phyloP scores from a whole-genome alignment of 345 rosid genomes.

The Trapa bicornis region DNA sequence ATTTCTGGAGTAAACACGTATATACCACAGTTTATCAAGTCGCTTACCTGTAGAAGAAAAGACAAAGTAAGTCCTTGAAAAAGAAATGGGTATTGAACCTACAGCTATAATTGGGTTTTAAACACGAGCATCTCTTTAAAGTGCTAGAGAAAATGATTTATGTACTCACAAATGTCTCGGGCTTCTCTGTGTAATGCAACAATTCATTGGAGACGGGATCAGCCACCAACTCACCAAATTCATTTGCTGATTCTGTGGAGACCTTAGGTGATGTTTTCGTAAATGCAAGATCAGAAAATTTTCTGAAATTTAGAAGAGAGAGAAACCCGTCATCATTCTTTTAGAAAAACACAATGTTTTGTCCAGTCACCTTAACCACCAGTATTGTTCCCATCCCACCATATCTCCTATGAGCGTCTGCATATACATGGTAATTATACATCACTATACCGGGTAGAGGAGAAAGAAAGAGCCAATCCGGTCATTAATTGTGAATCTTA shows the following conservation, averaged over 20 bases:
- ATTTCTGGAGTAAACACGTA: slow-evolving; percentile 58
- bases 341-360: not conserved
- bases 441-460: not conserved
- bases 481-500: not conserved
- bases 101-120: not conserved
- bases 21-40: slow-evolving; percentile 75
- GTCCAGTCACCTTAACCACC: slow-evolving; percentile 54
- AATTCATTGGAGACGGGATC: slow-evolving; percentile 66
- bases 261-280: slow-evolving; percentile 28
- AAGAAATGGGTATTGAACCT: not conserved
- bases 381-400: slow-evolving; percentile 74
- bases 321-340: not conserved
- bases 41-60: slow-evolving; percentile 51
- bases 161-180: slow-evolving; percentile 69
- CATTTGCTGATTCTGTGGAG: slow-evolving; percentile 79
- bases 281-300: not conserved
- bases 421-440: not conserved
- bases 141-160: not conserved
- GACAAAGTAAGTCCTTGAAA: slow-evolving; percentile 1
- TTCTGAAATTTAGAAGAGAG: slow-evolving; percentile 1
- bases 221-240: slow-evolving; percentile 75
- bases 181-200: slow-evolving; percentile 81
- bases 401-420: slow-evolving; percentile 62
- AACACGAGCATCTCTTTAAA: not conserved
- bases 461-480: not conserved